Conservation (phyloP, 129 eudicot genomes). For the Pseudognaphalium luteoalbum region DNA sequence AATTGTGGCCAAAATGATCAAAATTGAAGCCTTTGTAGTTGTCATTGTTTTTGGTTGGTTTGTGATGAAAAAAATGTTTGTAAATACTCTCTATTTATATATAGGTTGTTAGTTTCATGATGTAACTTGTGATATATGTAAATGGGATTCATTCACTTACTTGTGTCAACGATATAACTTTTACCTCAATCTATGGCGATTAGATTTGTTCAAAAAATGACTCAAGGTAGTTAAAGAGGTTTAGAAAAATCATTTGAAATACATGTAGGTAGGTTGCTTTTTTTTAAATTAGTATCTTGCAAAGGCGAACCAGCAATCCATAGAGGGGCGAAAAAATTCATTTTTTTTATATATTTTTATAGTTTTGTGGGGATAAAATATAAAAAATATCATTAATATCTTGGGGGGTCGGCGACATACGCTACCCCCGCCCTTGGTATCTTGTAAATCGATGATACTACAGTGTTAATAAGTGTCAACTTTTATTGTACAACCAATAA, state of each 20-base stretch:
- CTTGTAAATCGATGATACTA: too few relatives aligned
- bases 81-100: slow-evolving; percentile 24
- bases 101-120: neutral
- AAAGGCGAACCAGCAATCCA: too few relatives aligned
- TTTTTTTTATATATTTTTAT: too few relatives aligned
- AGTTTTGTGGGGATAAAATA: too few relatives aligned
- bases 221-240: neutral
- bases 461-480: too few relatives aligned
- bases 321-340: too few relatives aligned
- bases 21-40: slow-evolving; percentile 10
- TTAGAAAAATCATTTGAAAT: neutral
- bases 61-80: neutral
- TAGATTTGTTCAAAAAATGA: neutral
- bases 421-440: too few relatives aligned
- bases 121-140: slow-evolving; percentile 1
- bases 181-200: slow-evolving; percentile 25
- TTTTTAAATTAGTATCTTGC: too few relatives aligned
- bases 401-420: too few relatives aligned
- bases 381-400: too few relatives aligned
- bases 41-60: slow-evolving; percentile 17
- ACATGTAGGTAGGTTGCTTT: too few relatives aligned
- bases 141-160: neutral
- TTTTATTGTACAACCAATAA: too few relatives aligned
- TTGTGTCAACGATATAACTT: slow-evolving; percentile 27
- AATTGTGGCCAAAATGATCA: slow-evolving; percentile 17